These are phyloP conservation scores for Phyllosticta capitalensis DNA, from an alignment of 2,329 filamentous ascomycete genomes.

Conservation along the genomic window DNA sequence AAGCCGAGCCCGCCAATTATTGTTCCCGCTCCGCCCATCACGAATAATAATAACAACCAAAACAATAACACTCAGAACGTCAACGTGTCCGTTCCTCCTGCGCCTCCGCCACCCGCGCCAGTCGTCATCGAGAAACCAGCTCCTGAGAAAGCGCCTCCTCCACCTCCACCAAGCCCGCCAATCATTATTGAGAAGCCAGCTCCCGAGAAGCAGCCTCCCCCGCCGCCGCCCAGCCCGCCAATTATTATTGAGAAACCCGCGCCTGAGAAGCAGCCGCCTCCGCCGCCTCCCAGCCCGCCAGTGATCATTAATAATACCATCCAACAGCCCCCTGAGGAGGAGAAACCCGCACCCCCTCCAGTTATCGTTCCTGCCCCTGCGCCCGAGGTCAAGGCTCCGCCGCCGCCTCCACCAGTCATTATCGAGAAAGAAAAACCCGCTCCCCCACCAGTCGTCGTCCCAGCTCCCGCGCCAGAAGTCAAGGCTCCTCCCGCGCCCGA, in stretches of 20 bases:
- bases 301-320: neutral
- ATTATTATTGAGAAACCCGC: neutral
- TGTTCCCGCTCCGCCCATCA: neutral
- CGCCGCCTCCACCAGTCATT: no score
- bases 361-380: neutral
- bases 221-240: neutral
- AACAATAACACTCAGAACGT: neutral
- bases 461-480: neutral
- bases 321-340: neutral
- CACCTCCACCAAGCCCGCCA: neutral
- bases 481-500: neutral
- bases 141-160: neutral
- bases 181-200: neutral
- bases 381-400: neutral
- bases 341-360: neutral
- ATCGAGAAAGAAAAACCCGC: no score
- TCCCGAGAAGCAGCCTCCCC: neutral
- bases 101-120: neutral
- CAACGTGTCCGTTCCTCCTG: neutral
- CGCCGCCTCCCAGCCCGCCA: neutral
- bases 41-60: neutral
- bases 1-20: neutral
- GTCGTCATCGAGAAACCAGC: neutral
- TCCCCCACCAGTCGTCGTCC: neutral
- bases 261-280: neutral